Base-by-base conservation (phyloP, 2,329 filamentous ascomycete genomes). In the Massarina eburnea region DNA sequence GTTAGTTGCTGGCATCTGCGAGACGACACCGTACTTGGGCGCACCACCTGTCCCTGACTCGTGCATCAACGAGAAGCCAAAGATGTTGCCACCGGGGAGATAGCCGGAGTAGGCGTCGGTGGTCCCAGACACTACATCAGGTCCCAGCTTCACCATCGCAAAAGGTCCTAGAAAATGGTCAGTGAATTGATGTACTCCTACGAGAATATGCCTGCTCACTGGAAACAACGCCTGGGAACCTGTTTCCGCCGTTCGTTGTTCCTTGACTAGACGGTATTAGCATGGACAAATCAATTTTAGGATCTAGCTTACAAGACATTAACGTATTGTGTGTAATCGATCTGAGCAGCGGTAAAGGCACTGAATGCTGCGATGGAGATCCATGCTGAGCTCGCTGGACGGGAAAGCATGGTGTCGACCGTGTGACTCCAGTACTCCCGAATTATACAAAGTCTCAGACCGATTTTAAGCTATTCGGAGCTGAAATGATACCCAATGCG, bases 31-130 rank as follows among this genome's bases (percentile, higher is more conserved):
- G 43, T 68, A 48, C 18, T 67, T 68, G 4, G 62, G 64, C 8
- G 62, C 63, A 27, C 64, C 63, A n/a, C 64, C 64, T 12, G 66
- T 68, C 4, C 65, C 66, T 8, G 58, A 63, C 38, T 68, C 64
- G 26, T 68, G 64, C 58, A 66, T 64, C 59, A 70, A 61, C 35
- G 57, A 66, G 43, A 70, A 70, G 15, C 64, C 67, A 29, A 57
- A 69, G 20, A 71, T 54, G 9, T 55, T 61, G 7, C 67, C 66
- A 17, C 45, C 37, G 1, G 62, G 48, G 4, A 68, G 51, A 46
- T 70, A 70, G 10, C 67, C 68, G 26, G 64, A 66, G 48, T 69
- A 70, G 1, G 67, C 67, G 39, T 71, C 66, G 9, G 57, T 55
- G 3, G 21, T 61, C 7, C 61, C 64, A 4, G 49, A 57, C 18